Conservation (phyloP, 2,329 filamentous ascomycete species). For the Exophiala sp. region DNA sequence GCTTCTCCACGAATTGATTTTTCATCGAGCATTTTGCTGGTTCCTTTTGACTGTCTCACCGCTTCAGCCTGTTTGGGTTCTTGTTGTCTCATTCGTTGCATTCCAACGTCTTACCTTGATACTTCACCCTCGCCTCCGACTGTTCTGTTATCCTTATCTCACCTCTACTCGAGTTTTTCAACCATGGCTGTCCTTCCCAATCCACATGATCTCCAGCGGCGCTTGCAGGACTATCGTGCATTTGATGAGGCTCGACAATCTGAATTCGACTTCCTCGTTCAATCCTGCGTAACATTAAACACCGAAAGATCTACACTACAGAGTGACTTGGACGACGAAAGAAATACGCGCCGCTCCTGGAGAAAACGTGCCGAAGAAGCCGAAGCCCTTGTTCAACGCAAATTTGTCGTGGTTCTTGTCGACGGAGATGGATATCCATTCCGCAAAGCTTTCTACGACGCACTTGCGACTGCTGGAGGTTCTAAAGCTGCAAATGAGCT, state of each 20-base stretch:
- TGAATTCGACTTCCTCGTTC: slow-evolving; percentile 17
- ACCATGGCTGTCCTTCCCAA: slow-evolving; percentile 8
- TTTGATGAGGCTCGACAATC: slow-evolving; percentile 21
- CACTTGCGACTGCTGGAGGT: slow-evolving; percentile 50
- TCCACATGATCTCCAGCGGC: slow-evolving; percentile 6
- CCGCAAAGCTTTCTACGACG: slow-evolving; percentile 48
- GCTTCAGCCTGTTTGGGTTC: no score
- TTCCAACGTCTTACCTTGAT: neutral
- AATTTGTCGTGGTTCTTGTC: slow-evolving; percentile 59
- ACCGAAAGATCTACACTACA: slow-evolving; percentile 8
- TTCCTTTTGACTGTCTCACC: no score
- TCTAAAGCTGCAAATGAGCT: slow-evolving; percentile 38
- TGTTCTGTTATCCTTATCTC: neutral
- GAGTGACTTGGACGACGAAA: slow-evolving; percentile 35
- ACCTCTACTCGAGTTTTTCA: neutral
- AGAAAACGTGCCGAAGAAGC: slow-evolving; percentile 21
- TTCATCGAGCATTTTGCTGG: no score
- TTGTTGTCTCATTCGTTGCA: no score
- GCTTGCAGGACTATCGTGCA: slow-evolving; percentile 9
- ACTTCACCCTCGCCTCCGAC: neutral
- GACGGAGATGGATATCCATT: slow-evolving; percentile 62
- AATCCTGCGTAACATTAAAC: slow-evolving; percentile 13
- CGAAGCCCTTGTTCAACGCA: slow-evolving; percentile 33
- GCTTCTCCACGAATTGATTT: no score
- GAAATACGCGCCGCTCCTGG: slow-evolving; percentile 15